phyloP scores from a whole-genome alignment of 2,329 filamentous ascomycete genomes.

The Stachybotrys chartarum region DNA sequence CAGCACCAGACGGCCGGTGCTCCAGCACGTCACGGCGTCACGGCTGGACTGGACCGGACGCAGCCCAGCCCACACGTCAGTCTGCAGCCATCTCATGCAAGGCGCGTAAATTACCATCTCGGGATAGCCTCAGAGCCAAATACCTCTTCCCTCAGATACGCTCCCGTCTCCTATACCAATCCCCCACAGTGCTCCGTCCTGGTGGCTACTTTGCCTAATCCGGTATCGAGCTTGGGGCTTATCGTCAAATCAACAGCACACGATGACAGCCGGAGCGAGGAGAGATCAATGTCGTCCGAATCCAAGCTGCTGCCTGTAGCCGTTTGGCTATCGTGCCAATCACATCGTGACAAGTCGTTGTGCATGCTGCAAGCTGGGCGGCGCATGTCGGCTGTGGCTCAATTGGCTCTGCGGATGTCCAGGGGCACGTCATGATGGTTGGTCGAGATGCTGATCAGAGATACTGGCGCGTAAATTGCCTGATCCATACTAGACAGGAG shows the following conservation, averaged over 20 bases:
- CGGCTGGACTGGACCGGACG: neutral
- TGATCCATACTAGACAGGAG: neutral
- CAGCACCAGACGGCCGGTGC: too few species aligned
- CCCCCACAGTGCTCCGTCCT: conserved; percentile 3
- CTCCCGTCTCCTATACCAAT: neutral
- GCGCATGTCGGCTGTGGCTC: neutral
- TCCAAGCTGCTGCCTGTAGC: neutral
- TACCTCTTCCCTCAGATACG: too few species aligned
- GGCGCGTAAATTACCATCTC: neutral
- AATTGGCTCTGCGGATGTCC: neutral
- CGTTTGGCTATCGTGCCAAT: neutral
- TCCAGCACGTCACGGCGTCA: too few species aligned
- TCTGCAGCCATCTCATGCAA: neutral
- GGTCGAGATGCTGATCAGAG: neutral
- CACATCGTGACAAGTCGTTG: neutral
- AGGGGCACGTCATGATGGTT: neutral
- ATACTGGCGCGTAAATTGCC: neutral
- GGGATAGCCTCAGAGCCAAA: neutral
- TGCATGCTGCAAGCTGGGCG: neutral
- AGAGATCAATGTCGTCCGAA: neutral
- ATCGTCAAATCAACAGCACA: neutral
- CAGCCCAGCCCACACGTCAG: neutral
- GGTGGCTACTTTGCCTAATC: conserved; percentile 17
- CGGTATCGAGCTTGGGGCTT: neutral
- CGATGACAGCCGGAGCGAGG: too few species aligned